These are phyloP conservation scores for Aspergillus sp. DNA, from an alignment of 2,329 filamentous ascomycete genomes.

Conservation along the genomic window DNA sequence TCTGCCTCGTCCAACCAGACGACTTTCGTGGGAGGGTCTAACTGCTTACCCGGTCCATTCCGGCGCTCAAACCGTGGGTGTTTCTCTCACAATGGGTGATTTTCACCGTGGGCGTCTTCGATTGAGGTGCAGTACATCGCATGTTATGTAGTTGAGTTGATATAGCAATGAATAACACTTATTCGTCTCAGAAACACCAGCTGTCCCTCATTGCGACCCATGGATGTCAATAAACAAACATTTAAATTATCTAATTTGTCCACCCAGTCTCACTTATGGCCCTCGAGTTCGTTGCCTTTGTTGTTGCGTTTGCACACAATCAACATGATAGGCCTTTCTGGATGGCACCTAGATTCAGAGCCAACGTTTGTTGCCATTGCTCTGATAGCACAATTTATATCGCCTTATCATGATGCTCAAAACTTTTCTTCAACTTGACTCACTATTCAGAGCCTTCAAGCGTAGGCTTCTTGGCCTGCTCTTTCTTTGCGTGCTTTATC, in stretches of 20 bases:
- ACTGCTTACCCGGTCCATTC: slow-evolving; percentile 27
- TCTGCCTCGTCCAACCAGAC: slow-evolving; percentile 25
- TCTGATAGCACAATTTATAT: neutral
- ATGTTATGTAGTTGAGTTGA: slow-evolving; percentile 8
- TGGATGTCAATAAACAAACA: neutral
- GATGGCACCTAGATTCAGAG: too few relatives aligned
- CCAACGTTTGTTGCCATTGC: too few relatives aligned
- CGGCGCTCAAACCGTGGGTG: slow-evolving; percentile 22
- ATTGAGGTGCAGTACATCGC: slow-evolving; percentile 33
- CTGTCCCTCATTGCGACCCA: neutral
- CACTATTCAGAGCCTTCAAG: neutral
- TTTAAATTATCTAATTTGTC: neutral
- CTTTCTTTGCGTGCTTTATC: neutral
- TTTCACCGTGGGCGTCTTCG: slow-evolving; percentile 26
- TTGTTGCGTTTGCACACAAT: neutral
- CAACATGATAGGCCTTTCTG: neutral
- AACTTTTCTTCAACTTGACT: neutral
- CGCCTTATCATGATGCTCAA: neutral
- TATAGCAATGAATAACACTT: slow-evolving; percentile 7
- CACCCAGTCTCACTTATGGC: neutral
- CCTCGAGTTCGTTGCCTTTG: neutral
- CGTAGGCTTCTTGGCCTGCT: neutral
- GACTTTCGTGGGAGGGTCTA: slow-evolving; percentile 30
- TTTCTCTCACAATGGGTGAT: neutral
- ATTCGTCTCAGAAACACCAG: neutral